Evolutionary conservation across 169 alveolate genomes (phyloP), one percentile per base, ranked within the genome.

Genomic region (Amoebophrya sp.): DNA sequence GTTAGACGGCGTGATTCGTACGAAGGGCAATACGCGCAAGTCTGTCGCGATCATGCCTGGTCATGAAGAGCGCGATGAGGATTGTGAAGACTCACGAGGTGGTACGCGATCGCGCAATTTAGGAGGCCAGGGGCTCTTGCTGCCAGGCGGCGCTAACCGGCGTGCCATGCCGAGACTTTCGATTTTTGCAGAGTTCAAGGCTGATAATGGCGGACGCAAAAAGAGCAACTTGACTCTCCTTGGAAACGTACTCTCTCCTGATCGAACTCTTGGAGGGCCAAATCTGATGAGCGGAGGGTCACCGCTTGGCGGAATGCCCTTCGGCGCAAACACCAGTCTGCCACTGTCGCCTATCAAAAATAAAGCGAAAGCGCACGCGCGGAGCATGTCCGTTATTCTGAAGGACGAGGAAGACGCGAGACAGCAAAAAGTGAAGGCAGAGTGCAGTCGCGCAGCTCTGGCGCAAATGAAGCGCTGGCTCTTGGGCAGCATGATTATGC

Each of bases 381-480:
- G 83, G 39, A 26, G 39, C 36, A 65, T 65, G 83, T 12, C 36
- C 83, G 26, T 65, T 6, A 6, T 18, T 18, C 2, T 65, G 33
- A 65, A 65, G 83, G 83, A 65, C 83, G 83, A 65, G 83, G 83
- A 65, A 36, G 83, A 65, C 83, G 83, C 83, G 83, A 29, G 83
- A 36, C 83, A 65, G 83, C 83, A 65, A 18, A 65, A 65, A 18
- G 83, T 65, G 2, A 65, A 65, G 26, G 83, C 83, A 36, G 83
- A 65, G 83, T 65, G 83, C 83, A 65, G 83, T 36, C 18, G n/a
- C 10, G 83, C 83, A 36, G 83, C 83, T 29, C 83, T 65, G 83
- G 33, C 36, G 36, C 83, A 65, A 36, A 65, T 65, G 83, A 65
- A 65, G 83, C 83, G 83, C 38, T 65, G 83, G 83, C 33, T 65